A percentile compares a stretch with the other conserved stretches of the same genome.
Conservation (phyloP, 768 basidiomycete genomes). For the Trametes meyenii region DNA sequence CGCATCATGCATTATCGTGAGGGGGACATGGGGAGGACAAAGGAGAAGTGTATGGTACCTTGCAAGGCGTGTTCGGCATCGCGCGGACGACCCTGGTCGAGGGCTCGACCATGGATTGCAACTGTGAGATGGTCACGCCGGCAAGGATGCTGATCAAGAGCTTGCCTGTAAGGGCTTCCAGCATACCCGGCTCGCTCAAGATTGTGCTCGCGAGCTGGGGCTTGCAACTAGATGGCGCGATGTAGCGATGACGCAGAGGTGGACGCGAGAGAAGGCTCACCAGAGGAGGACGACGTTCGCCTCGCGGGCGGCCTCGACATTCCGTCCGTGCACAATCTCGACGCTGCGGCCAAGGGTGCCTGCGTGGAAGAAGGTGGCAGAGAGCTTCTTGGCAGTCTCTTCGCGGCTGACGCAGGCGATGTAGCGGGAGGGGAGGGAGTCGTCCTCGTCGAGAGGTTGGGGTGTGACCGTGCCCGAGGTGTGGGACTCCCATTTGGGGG, state of each 20-base stretch:
- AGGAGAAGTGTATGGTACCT: conserved; percentile 50
- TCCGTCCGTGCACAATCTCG: conserved; percentile 68
- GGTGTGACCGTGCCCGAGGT: conserved; percentile 79
- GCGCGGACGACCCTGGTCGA: conserved; percentile 88
- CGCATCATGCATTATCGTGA: not conserved
- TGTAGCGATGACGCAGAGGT: not conserved
- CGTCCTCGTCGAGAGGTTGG: conserved; percentile 49
- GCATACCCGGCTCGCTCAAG: conserved; percentile 72
- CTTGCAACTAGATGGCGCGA: conserved; percentile 70
- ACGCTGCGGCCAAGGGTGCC: conserved; percentile 67
- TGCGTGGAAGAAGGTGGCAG: conserved; percentile 57
- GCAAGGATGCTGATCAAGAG: conserved; percentile 96
- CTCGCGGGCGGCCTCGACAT: conserved; percentile 69
- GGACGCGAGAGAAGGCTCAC: conserved; percentile 46
- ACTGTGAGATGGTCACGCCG: conserved; percentile 88
- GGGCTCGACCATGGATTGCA: conserved; percentile 71
- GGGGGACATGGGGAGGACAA: not conserved
- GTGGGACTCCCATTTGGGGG: conserved; percentile 66
- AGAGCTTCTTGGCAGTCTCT: conserved; percentile 72
- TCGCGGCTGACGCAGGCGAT: conserved; percentile 85
- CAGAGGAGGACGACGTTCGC: conserved; percentile 89
- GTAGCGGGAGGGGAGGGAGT: conserved; percentile 76
- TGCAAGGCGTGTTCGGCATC: conserved; percentile 99
- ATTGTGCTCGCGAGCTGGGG: conserved; percentile 84
- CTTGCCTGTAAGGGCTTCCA: conserved; percentile 84